Base-by-base conservation (phyloP, 2,329 filamentous ascomycete species). In the Coniochaeta sp. region DNA sequence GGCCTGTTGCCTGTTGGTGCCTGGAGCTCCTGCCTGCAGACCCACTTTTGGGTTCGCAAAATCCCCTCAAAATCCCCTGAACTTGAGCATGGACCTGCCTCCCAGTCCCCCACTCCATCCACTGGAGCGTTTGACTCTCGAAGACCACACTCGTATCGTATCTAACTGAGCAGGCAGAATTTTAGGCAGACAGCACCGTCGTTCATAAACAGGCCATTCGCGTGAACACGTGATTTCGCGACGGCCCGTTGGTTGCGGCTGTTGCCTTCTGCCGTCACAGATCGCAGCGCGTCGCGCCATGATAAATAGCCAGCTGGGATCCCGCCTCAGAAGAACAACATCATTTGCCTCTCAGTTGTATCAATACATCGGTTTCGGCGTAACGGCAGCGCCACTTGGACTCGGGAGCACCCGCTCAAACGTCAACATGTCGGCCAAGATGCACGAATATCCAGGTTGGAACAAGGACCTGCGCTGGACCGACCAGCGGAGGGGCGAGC, bases 391-490 rank as follows among this genome's bases (percentile, higher is more conserved):
- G 27, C 27, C 27, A 30, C n/a, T 24, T 40, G 16, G 35, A 40
- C 16, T 40, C 18, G 35, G 35, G 16, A 40, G 35, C 16, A 24
- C 16, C 18, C 35, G 16, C 35, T 40, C 35, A 40, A 9, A 22
- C 35, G 35, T 24, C 35, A 22, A 22, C 35, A 40, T 24, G 35
- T 40, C 35, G 35, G 18, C 35, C 35, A 40, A 40, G 35, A 40
- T 22, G 35, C 18, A 40, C 35, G 35, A 40, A 40, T 24, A 40
- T 40, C 35, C 35, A 40, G 35, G 35, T 40, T 40, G 35, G 18
- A 40, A 40, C 35, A 40, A 40, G 35, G 35, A 40, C 35, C 35
- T 40, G 35, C 35, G 35, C 35, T 40, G 35, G 35, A 40, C 35
- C 18, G 35, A 40, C 35, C 35, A 40, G 35, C 35, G 18, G 35